Base-by-base conservation (phyloP, 768 basidiomycete species). In the Psilocybe subaeruginosa region DNA sequence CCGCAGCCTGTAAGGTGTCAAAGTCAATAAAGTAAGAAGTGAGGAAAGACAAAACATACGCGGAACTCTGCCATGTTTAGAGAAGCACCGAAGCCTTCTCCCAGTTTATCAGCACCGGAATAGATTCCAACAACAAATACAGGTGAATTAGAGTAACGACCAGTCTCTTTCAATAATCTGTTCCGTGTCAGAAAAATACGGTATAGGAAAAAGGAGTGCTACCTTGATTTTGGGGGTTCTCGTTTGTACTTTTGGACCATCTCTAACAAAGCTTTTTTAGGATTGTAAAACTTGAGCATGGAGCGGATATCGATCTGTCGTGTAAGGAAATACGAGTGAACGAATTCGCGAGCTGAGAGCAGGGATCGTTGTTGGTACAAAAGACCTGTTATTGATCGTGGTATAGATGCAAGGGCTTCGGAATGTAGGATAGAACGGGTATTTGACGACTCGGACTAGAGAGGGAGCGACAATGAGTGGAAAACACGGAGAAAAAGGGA, bases 121-220 rank as follows among this genome's bases (percentile, higher is more conserved):
- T 85, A 99, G 61, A 97, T 90, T 16, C 95, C 97, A n/a, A 97
- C 90, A n/a, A 97, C 91, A 73, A 91, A 99, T 41, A 96, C 83
- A 1, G 97, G 96, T 3, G 94, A 89, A 67, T 92, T 92, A 1
- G 93, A 91, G 66, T 87, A 88, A 49, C 95, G 90, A 70, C 97
- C 97, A 0, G 95, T 95, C 74, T 98, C 96, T 70, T 91, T 94
- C 60, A 99, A 77, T 56, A 99, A 74, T 72, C 95, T 95, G 31
- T n/a, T 17, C 5, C 8, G 16, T 8, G 48, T 51, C 39, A 58
- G 29, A n/a, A 27, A 14, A 95, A 81, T 79, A 95, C 85, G 37
- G 78, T 19, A 31, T 23, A 35, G 19, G 30, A 49, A 43, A 11
- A 43, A 14, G 39, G 35, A 23, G 27, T 61, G 68, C 4, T 71